phyloP scores from a whole-genome alignment of 2,329 filamentous ascomycete species.

The Diplodia sapinea region DNA sequence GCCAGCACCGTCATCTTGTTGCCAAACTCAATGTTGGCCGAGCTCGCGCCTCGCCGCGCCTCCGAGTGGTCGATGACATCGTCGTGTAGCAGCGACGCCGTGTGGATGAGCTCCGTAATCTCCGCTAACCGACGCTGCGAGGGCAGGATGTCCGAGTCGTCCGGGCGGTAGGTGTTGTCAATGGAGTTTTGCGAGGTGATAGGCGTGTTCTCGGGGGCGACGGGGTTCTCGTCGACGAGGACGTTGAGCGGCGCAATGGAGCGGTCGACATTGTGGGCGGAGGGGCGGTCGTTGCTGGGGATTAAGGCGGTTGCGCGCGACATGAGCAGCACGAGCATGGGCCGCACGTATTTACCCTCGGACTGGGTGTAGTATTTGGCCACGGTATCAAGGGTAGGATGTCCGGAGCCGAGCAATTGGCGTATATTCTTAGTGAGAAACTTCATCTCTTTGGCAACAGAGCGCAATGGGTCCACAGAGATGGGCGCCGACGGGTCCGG shows the following conservation, averaged over 20 bases:
- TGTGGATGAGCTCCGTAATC: conserved; percentile 97
- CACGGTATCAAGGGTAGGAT: conserved; percentile 90
- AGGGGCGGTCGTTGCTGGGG: conserved; percentile 57
- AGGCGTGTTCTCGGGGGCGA: conserved; percentile 58
- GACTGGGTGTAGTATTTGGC: conserved; percentile 98
- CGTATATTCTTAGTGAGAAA: conserved; percentile 92
- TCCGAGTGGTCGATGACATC: conserved; percentile 96
- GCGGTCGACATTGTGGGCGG: conserved; percentile 56
- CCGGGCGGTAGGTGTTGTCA: conserved; percentile 52
- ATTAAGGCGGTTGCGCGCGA: conserved; percentile 87
- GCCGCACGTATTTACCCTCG: conserved; percentile 95
- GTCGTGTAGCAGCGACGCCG: conserved; percentile 93
- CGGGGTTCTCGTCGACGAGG: conserved; percentile 83
- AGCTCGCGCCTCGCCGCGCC: conserved; percentile 80
- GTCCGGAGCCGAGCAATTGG: conserved; percentile 89
- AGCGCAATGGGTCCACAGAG: conserved; percentile 83
- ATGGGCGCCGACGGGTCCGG: conserved; percentile 68
- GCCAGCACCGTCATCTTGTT: conserved; percentile 99
- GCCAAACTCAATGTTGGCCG: conserved; percentile 92
- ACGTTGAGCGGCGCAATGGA: conserved; percentile 66
- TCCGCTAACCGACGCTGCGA: conserved; percentile 90
- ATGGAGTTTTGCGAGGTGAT: conserved; percentile 58
- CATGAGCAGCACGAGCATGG: conserved; percentile 95
- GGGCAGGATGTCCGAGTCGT: conserved; percentile 78
- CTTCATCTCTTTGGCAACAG: conserved; percentile 96